Base-by-base conservation (phyloP, 352 stramenopile genomes). In the Globisporangium yorkense region DNA sequence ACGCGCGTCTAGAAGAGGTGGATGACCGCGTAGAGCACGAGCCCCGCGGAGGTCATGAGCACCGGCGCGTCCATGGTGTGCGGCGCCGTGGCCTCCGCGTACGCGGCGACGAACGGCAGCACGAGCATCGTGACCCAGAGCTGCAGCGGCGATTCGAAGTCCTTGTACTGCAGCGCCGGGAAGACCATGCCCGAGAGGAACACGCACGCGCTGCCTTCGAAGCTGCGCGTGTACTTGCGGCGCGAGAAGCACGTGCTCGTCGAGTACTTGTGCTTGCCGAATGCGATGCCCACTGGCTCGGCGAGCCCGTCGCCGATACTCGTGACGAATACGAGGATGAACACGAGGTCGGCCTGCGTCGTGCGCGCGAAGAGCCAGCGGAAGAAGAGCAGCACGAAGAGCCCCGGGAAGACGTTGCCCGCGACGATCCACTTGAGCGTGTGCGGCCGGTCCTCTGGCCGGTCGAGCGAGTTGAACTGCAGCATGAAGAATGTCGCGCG, bases 51-150 rank as follows among this genome's bases (percentile, higher is more conserved):
- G 39, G 68, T 73, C 85, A 95, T 95, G 54, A 95, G 73, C 57
- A 93, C 85, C 2, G 85, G 85, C 41, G 85, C 80, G 63, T 95
- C 85, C 83, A 95, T 93, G 40, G 85, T 93, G 52, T 95, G 85
- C 12, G 85, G 85, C 16, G 85, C 79, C 41, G 83, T 95, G 49
- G 85, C 85, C 50, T 95, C 85, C 6, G 83, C 85, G 57, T 93
- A 95, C 1, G 85, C 85, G 37, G 77, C 81, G 21, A 88, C 78
- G n/a, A 88, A 87, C 5, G 85, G 81, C 50, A 95, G 63, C 29
- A 95, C 72, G 47, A 88, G 64, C 85, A 95, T 95, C 40, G 85
- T 87, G 13, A 90, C 59, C 63, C 79, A 75, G 8, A 93, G 63
- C 62, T 95, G 85, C 62, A 72, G 66, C 12, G 78, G 53, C 46